A percentile compares a stretch with the other conserved stretches of the same genome.
Conservation (phyloP, 164 flowering plant genomes). For the Vitis riparia region DNA sequence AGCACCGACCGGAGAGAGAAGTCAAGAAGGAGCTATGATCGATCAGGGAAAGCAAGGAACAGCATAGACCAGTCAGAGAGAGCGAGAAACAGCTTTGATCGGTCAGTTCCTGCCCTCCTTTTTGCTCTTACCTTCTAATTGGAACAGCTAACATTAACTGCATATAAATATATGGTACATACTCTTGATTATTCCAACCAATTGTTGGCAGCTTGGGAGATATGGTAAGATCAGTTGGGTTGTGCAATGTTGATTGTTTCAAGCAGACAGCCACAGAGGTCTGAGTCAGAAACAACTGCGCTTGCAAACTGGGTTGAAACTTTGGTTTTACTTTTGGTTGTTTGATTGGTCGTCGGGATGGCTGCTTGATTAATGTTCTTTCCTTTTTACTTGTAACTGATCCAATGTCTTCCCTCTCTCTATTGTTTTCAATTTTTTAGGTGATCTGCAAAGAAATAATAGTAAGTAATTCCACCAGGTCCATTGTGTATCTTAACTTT, state of each 20-base stretch:
- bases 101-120: conserved; percentile 11
- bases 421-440: not conserved
- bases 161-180: not conserved
- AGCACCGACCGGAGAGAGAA: conserved; percentile 50
- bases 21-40: conserved; percentile 46
- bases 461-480: conserved; percentile 2
- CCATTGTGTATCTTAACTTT: not conserved
- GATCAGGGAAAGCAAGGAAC: conserved; percentile 28
- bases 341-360: not conserved
- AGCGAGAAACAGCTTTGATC: conserved; percentile 32
- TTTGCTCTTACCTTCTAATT: not conserved
- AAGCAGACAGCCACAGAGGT: conserved; percentile 44
- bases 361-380: not conserved
- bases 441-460: conserved; percentile 6
- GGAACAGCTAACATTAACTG: too few species aligned
- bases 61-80: conserved; percentile 38
- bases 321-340: conserved; percentile 1
- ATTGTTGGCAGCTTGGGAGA: conserved; percentile 63
- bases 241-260: conserved; percentile 82
- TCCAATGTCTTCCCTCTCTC: not conserved
- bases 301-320: not conserved
- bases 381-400: not conserved
- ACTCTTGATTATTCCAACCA: conserved; percentile 22
- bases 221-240: conserved; percentile 74
- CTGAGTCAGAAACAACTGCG: conserved; percentile 20